phyloP scores from a whole-genome alignment of 345 rosid genomes.

The Stellera chamaejasme region DNA sequence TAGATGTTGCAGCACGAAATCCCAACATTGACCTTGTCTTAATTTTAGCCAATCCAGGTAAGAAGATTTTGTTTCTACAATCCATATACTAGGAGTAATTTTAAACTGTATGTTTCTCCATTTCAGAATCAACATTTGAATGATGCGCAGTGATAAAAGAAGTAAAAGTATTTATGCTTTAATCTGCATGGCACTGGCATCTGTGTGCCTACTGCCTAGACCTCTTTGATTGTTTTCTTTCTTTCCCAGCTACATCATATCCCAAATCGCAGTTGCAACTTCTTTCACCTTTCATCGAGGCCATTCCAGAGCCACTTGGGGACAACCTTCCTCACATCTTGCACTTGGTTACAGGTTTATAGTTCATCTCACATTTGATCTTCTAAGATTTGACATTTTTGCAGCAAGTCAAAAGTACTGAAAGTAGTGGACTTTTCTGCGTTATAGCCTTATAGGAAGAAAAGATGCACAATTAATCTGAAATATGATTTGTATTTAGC shows the following conservation, averaged over 20 bases:
- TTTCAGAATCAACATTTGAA: too few species aligned
- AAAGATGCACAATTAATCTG: too few species aligned
- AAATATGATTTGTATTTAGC: too few species aligned
- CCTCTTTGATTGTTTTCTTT: neutral
- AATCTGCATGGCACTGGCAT: neutral
- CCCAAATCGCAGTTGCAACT: constrained; percentile 31
- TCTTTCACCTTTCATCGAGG: constrained; percentile 29
- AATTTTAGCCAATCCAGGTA: constrained; percentile 63
- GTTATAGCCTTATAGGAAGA: too few species aligned
- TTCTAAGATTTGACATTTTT: neutral
- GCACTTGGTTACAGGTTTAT: constrained; percentile 29
- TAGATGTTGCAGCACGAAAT: constrained; percentile 52
- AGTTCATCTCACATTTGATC: neutral
- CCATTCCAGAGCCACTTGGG: constrained; percentile 29
- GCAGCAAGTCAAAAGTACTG: too few species aligned
- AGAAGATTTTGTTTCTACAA: neutral
- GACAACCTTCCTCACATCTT: constrained; percentile 26
- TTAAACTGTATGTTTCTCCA: too few species aligned
- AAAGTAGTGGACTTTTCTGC: too few species aligned
- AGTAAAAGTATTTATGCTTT: too few species aligned
- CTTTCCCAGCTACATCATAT: constrained; percentile 34
- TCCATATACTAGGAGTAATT: neutral
- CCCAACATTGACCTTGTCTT: constrained; percentile 47
- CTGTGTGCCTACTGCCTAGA: neutral
- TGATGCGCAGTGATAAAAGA: too few species aligned